phyloP scores from a whole-genome alignment of 495 filamentous ascomycete species.

The Aspergillus taichungensis region DNA sequence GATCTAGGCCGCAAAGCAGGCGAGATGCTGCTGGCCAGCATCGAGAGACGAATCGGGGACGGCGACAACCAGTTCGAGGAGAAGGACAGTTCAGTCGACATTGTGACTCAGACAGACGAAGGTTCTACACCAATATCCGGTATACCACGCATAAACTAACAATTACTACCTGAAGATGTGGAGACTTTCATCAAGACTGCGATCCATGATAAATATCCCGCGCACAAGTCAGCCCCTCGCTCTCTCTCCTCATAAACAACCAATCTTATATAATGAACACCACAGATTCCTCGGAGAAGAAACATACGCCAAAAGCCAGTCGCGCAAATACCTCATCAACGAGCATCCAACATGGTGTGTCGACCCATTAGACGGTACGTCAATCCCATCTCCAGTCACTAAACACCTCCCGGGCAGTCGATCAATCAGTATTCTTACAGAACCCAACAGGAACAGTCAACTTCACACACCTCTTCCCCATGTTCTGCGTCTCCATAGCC shows the following conservation, averaged over 20 bases:
- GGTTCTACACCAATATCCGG: constrained; percentile 26
- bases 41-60: constrained; percentile 32
- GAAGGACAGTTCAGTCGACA: constrained; percentile 63
- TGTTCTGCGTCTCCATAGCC: constrained; percentile 64
- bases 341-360: constrained; percentile 59
- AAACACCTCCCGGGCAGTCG: background rate
- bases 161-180: constrained; percentile 41
- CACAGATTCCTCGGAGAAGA: constrained; percentile 63
- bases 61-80: constrained; percentile 26
- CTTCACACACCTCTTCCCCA: constrained; percentile 63
- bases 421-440: background rate
- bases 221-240: constrained; percentile 43
- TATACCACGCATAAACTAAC: constrained; percentile 27
- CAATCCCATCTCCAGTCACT: background rate
- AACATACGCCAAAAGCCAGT: constrained; percentile 50
- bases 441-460: constrained; percentile 47
- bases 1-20: constrained; percentile 57
- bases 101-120: constrained; percentile 64
- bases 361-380: constrained; percentile 54
- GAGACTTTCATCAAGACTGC: constrained; percentile 53
- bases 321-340: constrained; percentile 53
- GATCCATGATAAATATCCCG: constrained; percentile 47
- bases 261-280: background rate
- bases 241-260: no score
- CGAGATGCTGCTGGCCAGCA: constrained; percentile 44